A percentile compares a stretch with the other conserved stretches of the same genome.
Conservation (phyloP, 306 rosid species). For the Vigna trinervia region DNA sequence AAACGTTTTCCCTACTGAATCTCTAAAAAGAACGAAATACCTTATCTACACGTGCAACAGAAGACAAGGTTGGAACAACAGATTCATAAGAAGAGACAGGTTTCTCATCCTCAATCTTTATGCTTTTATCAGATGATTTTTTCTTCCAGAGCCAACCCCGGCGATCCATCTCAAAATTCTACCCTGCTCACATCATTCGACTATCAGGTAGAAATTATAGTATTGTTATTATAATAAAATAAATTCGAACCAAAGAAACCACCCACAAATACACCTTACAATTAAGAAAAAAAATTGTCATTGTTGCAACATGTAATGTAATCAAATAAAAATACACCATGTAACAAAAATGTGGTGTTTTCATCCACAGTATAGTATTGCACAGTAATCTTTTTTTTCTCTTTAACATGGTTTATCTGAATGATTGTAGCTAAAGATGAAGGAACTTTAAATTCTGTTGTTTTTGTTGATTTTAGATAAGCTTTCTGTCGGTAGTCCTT, state of each 20-base stretch:
- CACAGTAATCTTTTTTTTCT: neutral
- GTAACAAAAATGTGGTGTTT: neutral
- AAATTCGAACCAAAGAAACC: conserved; percentile 23
- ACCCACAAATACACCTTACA: conserved; percentile 6
- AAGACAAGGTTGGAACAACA: conserved; percentile 48
- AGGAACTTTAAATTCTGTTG: too few relatives aligned
- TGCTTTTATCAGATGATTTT: conserved; percentile 72
- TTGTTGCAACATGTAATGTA: neutral
- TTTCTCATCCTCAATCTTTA: conserved; percentile 64
- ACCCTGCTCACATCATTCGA: conserved; percentile 43
- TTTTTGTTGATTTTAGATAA: too few relatives aligned
- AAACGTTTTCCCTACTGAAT: neutral
- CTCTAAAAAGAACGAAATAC: conserved; percentile 41
- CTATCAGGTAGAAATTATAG: neutral
- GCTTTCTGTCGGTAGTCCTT: too few relatives aligned
- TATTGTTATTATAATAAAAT: neutral
- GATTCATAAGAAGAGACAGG: conserved; percentile 53
- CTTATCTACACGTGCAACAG: conserved; percentile 60
- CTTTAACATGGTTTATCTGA: neutral
- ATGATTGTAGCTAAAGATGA: too few relatives aligned
- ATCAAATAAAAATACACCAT: too few relatives aligned
- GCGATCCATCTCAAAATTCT: conserved; percentile 72
- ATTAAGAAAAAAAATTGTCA: neutral
- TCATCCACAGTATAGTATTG: neutral
- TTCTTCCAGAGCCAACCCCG: conserved; percentile 98